Evolutionary conservation across 306 rosid species (phyloP), one percentile per base, ranked within the genome.

Genomic region (Cotoneaster glaucophyllus): DNA sequence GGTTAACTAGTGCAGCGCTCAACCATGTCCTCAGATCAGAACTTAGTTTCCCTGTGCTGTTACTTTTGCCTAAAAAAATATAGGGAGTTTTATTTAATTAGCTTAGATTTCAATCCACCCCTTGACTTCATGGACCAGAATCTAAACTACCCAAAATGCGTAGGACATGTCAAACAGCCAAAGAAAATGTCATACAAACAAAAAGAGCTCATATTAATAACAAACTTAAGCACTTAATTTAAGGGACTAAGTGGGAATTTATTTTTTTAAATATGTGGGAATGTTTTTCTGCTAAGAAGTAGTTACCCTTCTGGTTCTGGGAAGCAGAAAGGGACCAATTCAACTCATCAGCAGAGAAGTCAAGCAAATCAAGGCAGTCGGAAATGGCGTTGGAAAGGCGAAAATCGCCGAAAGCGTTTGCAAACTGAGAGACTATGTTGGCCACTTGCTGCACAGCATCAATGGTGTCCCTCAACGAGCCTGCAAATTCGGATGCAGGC

Each of bases 1-100:
- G 98, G 74, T 85, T 86, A 8, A 86, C 73, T 2, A 89, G 79
- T 18, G 83, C 88, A 7, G 96, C 97, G 64, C 99, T 95, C 52
- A 95, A 70, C 99, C 99, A 95, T 73, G 99, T 90, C 58, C 86
- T 88, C 67, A 95, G 76, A 82, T 95, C 98, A 12, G 92, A 88
- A 28, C 93, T 85, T 31, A 88, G 34, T 45, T 90, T 74, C 63
- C 99, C 98, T 0, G 97, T 92, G 43, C 97, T 71, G 74, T 92
- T 88, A 19, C 79, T 67, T 57, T 88, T 88, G 13, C 84, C 99
- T 95, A 34, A 34, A 32, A 37, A 37, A 6, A 37, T 32, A 2
- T 32, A 37, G 10, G 41, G 41, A 6, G 41, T 37, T 37, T 29
- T n/a, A n/a, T n/a, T 17, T 41, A 41, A 9, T 9, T 9, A 8